These are phyloP conservation scores for Penicillium coprophilum DNA, from an alignment of 495 filamentous ascomycete species.

Conservation along the genomic window DNA sequence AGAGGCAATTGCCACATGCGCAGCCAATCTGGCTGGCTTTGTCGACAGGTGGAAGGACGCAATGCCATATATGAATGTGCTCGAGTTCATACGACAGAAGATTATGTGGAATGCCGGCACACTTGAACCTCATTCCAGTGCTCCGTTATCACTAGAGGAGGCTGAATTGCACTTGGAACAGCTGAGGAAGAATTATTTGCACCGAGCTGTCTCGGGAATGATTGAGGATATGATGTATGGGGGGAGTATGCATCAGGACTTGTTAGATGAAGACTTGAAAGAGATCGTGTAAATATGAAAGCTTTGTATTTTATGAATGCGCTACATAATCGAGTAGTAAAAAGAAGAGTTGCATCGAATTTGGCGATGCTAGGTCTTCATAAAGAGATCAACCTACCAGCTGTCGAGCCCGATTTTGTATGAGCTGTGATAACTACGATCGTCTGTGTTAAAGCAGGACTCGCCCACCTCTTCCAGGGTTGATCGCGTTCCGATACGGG, in stretches of 20 bases:
- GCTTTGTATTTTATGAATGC: not conserved
- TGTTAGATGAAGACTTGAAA: not conserved
- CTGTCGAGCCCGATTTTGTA: slow-evolving; percentile 12
- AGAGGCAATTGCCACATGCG: slow-evolving; percentile 26
- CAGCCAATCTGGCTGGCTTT: slow-evolving; percentile 26
- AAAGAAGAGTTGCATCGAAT: not conserved
- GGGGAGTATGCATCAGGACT: slow-evolving; percentile 6
- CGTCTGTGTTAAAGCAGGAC: slow-evolving; percentile 32
- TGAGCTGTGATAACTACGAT: slow-evolving; percentile 28
- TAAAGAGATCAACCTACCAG: slow-evolving; percentile 32
- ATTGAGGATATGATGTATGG: slow-evolving; percentile 35
- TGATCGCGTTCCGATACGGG: slow-evolving; percentile 28
- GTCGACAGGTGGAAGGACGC: slow-evolving; percentile 32
- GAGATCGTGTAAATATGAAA: not conserved
- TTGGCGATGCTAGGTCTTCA: slow-evolving; percentile 3
- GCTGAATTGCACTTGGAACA: slow-evolving; percentile 23
- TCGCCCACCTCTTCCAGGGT: slow-evolving; percentile 33
- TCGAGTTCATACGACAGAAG: slow-evolving; percentile 25
- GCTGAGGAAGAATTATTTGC: slow-evolving; percentile 31
- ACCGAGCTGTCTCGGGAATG: slow-evolving; percentile 33
- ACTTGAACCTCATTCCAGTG: not conserved
- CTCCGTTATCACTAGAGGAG: slow-evolving; percentile 14
- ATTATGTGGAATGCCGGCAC: slow-evolving; percentile 3
- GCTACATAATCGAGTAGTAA: not conserved
- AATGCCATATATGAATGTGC: slow-evolving; percentile 25